Conservation (phyloP, 1,284 basidiomycete genomes). For the Phenoliferia sp. region DNA sequence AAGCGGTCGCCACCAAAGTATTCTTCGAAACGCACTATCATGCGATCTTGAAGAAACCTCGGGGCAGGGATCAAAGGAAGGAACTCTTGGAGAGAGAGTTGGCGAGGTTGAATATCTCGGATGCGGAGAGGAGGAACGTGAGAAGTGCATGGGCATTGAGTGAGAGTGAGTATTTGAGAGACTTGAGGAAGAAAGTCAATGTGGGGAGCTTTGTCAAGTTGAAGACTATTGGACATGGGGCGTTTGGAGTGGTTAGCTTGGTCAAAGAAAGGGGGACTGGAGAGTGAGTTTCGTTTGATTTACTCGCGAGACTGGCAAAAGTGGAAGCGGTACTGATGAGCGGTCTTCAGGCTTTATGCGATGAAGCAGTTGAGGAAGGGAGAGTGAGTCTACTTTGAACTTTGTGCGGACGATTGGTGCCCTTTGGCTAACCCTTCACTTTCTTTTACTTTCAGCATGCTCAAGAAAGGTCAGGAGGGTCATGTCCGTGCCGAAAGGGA, state of each 20-base stretch:
- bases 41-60: conserved; percentile 58
- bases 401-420: background rate
- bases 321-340: too few species aligned
- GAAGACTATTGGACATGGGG: conserved; percentile 93
- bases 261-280: conserved; percentile 76
- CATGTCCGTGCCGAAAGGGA: conserved; percentile 89
- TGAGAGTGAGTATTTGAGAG: conserved; percentile 83
- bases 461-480: conserved; percentile 95
- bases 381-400: conserved; percentile 47
- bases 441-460: conserved; percentile 52
- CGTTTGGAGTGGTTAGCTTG: conserved; percentile 92
- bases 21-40: conserved; percentile 97
- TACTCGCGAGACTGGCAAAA: background rate
- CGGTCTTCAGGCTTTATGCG: conserved; percentile 59
- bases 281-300: conserved; percentile 40
- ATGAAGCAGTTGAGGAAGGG: conserved; percentile 98
- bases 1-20: conserved; percentile 83
- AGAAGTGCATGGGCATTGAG: conserved; percentile 75
- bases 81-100: conserved; percentile 84
- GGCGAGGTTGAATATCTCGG: conserved; percentile 62
- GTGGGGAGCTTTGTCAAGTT: conserved; percentile 80
- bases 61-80: conserved; percentile 75
- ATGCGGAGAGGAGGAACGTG: conserved; percentile 64
- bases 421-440: background rate
- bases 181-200: conserved; percentile 73